A percentile compares a stretch with the other conserved stretches of the same genome.
Conservation (phyloP, 805 yeast species). For the Blastobotrys mokoenaii region DNA sequence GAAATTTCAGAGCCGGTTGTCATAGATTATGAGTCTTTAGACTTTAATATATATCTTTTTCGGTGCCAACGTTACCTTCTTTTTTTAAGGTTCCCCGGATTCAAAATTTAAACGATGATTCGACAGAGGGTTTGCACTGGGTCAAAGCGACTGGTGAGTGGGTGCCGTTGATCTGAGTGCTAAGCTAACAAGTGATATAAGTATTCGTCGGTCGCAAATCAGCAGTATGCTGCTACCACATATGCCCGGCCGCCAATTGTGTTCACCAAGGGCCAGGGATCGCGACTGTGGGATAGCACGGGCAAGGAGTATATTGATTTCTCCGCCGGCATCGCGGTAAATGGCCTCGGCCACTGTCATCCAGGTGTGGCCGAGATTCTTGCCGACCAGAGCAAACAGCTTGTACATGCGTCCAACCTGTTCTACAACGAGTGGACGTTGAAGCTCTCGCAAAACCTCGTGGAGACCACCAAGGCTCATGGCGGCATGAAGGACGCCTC, state of each 20-base stretch:
- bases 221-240: conserved; percentile 28
- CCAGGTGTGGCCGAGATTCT: conserved; percentile 64
- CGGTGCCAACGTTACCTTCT: too few relatives aligned
- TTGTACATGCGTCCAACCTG: conserved; percentile 80
- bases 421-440: conserved; percentile 82
- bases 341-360: conserved; percentile 85
- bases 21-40: too few relatives aligned
- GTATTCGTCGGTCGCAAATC: conserved; percentile 1
- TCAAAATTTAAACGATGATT: too few relatives aligned
- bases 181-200: too few relatives aligned
- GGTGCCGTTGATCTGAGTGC: too few relatives aligned
- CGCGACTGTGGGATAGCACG: conserved; percentile 73
- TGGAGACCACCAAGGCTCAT: conserved; percentile 54
- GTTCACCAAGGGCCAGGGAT: conserved; percentile 72
- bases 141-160: too few relatives aligned
- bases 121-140: too few relatives aligned
- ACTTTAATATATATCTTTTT: too few relatives aligned
- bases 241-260: conserved; percentile 44
- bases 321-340: conserved; percentile 95
- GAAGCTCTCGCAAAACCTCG: conserved; percentile 61
- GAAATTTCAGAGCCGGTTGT: too few relatives aligned
- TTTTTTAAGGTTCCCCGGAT: too few relatives aligned
- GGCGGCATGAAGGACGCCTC: conserved; percentile 82
- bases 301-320: conserved; percentile 75
- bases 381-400: conserved; percentile 58